phyloP scores from a whole-genome alignment of 139 green algal genomes.

The Chlamydomonas sphaeroides region DNA sequence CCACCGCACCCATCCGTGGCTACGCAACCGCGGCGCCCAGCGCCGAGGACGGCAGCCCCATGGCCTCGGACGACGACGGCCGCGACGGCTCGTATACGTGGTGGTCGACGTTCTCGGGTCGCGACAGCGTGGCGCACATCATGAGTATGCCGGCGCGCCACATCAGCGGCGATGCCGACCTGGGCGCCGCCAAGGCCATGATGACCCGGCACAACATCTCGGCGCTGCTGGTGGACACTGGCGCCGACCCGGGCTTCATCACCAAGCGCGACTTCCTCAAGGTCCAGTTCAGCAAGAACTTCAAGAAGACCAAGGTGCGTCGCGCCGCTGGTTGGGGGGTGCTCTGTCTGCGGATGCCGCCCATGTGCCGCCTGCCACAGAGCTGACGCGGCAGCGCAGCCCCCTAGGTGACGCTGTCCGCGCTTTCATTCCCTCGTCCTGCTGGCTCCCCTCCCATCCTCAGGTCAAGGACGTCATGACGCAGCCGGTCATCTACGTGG shows the following conservation, averaged over 20 bases:
- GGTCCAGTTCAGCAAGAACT: slow-evolving; percentile 33
- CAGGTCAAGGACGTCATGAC: slow-evolving; percentile 55
- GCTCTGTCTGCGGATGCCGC: too few relatives aligned
- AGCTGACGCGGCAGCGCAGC: too few relatives aligned
- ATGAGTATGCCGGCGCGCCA: slow-evolving; percentile 32
- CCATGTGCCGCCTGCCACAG: too few relatives aligned
- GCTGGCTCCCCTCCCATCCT: not conserved
- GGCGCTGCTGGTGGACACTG: slow-evolving; percentile 58
- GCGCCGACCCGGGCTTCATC: slow-evolving; percentile 54
- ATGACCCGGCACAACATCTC: slow-evolving; percentile 54
- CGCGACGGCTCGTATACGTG: slow-evolving; percentile 9
- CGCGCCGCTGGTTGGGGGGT: too few relatives aligned
- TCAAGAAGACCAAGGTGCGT: slow-evolving; percentile 36
- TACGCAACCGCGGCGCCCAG: not conserved
- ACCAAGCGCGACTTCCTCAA: slow-evolving; percentile 60
- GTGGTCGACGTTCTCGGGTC: slow-evolving; percentile 23
- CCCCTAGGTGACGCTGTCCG: too few relatives aligned
- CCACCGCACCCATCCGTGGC: not conserved
- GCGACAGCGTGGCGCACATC: slow-evolving; percentile 16
- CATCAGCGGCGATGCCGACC: slow-evolving; percentile 47
- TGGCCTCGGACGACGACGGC: not conserved
- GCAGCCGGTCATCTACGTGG: slow-evolving; percentile 49
- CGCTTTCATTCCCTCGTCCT: not conserved
- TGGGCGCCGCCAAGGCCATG: slow-evolving; percentile 40
- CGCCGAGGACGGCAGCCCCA: not conserved